These are phyloP conservation scores for Amanita rubescens DNA, from an alignment of 768 basidiomycete genomes.

Conservation along the genomic window DNA sequence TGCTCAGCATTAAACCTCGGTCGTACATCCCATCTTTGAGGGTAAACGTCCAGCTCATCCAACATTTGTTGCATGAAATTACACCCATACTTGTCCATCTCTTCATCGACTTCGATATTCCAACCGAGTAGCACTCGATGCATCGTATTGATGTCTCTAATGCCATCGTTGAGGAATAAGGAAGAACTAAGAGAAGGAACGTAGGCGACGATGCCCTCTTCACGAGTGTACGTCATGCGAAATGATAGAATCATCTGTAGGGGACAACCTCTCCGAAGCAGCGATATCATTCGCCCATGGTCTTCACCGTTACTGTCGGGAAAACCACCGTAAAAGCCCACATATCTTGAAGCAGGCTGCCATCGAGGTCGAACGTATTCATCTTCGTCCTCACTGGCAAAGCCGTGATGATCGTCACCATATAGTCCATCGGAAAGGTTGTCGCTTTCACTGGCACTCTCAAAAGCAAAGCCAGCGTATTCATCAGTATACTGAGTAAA, in stretches of 20 bases:
- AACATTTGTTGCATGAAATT: conserved; percentile 35
- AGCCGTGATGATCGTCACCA: conserved; percentile 12
- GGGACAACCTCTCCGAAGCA: conserved; percentile 56
- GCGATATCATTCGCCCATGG: conserved; percentile 15
- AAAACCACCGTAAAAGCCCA: conserved; percentile 15
- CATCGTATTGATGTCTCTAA: conserved; percentile 21
- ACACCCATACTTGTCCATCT: conserved; percentile 36
- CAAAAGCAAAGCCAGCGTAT: conserved; percentile 3
- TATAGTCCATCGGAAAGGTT: conserved; percentile 10
- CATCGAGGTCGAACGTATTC: conserved; percentile 36
- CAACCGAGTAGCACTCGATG: conserved; percentile 57
- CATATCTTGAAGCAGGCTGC: conserved; percentile 44
- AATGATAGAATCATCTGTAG: conserved; percentile 49
- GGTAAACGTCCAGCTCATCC: conserved; percentile 23
- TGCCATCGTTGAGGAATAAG: conserved; percentile 18
- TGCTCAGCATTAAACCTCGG: conserved; percentile 15
- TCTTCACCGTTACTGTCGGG: conserved; percentile 19
- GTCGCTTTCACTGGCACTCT: conserved; percentile 11
- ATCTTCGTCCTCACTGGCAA: conserved; percentile 27
- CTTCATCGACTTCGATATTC: conserved; percentile 48
- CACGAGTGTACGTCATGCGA: conserved; percentile 47
- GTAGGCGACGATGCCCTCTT: conserved; percentile 44
- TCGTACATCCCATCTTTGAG: conserved; percentile 27
- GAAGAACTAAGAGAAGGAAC: conserved; percentile 28
- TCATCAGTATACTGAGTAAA: conserved; percentile 5